These are phyloP conservation scores for Knufia petricola DNA, from an alignment of 2,329 filamentous ascomycete genomes.

Conservation along the genomic window DNA sequence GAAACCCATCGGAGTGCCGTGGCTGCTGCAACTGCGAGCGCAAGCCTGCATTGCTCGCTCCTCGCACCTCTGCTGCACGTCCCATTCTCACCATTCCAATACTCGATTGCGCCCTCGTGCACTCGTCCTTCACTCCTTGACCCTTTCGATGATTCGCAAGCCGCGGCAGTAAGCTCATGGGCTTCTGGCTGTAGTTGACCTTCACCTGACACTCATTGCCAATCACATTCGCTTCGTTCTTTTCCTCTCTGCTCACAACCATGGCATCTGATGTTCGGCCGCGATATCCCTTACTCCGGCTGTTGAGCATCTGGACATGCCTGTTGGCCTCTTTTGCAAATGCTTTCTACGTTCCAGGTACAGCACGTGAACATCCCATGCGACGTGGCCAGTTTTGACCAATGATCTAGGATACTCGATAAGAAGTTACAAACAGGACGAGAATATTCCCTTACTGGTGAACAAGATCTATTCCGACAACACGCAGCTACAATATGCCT, in stretches of 20 bases:
- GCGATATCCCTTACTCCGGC: neutral
- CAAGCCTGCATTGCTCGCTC: too few species aligned
- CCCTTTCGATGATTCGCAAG: neutral
- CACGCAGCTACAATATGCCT: slow-evolving; percentile 84
- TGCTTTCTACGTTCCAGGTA: slow-evolving; percentile 83
- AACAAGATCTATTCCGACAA: slow-evolving; percentile 89
- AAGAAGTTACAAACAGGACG: slow-evolving; percentile 65
- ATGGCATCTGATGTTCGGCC: slow-evolving; percentile 23
- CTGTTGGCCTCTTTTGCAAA: slow-evolving; percentile 44
- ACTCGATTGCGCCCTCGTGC: neutral
- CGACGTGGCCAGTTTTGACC: slow-evolving; percentile 9
- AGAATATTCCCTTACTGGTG: slow-evolving; percentile 73
- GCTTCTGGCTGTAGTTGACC: neutral
- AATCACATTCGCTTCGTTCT: slow-evolving; percentile 40
- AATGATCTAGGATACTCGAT: slow-evolving; percentile 63
- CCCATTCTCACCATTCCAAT: too few species aligned
- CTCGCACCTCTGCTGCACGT: too few species aligned
- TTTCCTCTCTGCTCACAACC: slow-evolving; percentile 11
- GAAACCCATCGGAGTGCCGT: too few species aligned
- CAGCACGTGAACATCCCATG: slow-evolving; percentile 22
- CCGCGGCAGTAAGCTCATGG: neutral
- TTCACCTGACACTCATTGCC: slow-evolving; percentile 41
- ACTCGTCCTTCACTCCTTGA: too few species aligned
- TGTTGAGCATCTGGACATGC: slow-evolving; percentile 1
- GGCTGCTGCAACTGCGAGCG: too few species aligned